These are phyloP conservation scores for Daedaleopsis sinensis DNA, from an alignment of 768 basidiomycete genomes.

Conservation along the genomic window DNA sequence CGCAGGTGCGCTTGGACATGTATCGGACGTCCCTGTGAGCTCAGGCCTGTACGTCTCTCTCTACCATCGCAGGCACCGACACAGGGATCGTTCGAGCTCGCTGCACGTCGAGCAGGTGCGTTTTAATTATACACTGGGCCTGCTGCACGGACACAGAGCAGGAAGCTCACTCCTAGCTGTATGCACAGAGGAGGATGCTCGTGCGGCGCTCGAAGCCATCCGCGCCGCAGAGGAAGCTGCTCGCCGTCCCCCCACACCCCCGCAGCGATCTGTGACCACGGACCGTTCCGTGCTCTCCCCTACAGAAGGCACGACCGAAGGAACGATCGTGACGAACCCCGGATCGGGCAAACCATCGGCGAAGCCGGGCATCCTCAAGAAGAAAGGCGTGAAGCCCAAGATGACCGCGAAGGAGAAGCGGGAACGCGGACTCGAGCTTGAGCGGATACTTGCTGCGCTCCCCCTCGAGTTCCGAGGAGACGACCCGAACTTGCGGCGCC, in stretches of 20 bases:
- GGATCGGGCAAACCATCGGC: constrained; percentile 43
- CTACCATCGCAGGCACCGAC: constrained; percentile 20
- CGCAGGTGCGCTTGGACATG: constrained; percentile 50
- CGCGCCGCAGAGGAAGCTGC: constrained; percentile 37
- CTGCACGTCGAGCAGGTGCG: constrained; percentile 18
- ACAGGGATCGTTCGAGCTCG: constrained; percentile 20
- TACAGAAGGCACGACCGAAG: constrained; percentile 37
- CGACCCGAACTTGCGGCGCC: constrained; percentile 79
- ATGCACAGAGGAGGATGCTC: constrained; percentile 58
- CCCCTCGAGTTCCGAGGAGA: constrained; percentile 91
- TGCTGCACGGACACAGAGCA: constrained; percentile 45
- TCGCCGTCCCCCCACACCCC: constrained; percentile 30
- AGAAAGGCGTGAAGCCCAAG: constrained; percentile 60
- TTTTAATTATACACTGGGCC: neutral
- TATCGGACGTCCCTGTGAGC: neutral
- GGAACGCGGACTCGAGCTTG: constrained; percentile 71
- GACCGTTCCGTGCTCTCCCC: constrained; percentile 33
- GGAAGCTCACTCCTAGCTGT: constrained; percentile 40
- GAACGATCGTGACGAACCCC: constrained; percentile 38
- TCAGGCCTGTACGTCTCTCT: neutral
- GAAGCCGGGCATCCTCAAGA: constrained; percentile 45
- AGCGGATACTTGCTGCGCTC: constrained; percentile 72
- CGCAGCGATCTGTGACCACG: constrained; percentile 29
- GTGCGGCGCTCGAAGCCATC: constrained; percentile 56
- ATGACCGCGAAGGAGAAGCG: constrained; percentile 81